Evolutionary conservation across 305 asterid genomes (phyloP), one percentile per base, ranked within the genome.

Genomic region (Solanum hybrid): DNA sequence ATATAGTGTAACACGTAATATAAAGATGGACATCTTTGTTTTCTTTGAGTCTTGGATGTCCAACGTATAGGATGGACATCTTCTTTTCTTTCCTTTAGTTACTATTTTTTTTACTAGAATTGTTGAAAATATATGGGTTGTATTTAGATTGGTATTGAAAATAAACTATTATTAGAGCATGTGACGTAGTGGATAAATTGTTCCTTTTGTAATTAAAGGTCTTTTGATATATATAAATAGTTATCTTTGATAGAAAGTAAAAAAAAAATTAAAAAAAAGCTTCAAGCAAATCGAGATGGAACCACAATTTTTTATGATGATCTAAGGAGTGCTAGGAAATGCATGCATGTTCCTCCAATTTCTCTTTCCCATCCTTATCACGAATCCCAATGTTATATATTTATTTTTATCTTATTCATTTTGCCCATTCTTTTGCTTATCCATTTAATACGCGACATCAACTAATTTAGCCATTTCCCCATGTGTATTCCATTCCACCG

Each of bases 391-490:
- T 46, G 79, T 40, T 76, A 2, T 76, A 1, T 42, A 56, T 56
- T 56, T 56, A 56, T 2, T 46, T 42, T 29, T 27, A 46, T 51
- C 72, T 14, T 17, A 84, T 51, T 84, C 35, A 88, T 17, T 56
- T 56, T 34, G 60, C 85, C 85, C 85, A 87, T 72, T 87, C 84
- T 42, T 56, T 75, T 87, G 89, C 89, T 87, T 76, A 87, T 87
- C 86, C 75, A 84, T 84, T 84, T 31, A 84, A 31, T 82, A 22
- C 3, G 2, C 42, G 11, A 51, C 87, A 51, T 84, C 87, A 51
- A 51, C 73, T 84, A 31, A 51, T 84, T 84, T 84, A 84, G 73
- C 87, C 42, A 51, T 84, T 84, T 51, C 27, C 87, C 72, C 38
- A 35, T 40, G 1, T 26, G 71, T 60, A 20, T 60, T 60, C 72